Percentiles rank a stretch among this genome's conserved stretches.
phyloP scores from a whole-genome alignment of 208 protist species.

The Trypanosoma mega region DNA sequence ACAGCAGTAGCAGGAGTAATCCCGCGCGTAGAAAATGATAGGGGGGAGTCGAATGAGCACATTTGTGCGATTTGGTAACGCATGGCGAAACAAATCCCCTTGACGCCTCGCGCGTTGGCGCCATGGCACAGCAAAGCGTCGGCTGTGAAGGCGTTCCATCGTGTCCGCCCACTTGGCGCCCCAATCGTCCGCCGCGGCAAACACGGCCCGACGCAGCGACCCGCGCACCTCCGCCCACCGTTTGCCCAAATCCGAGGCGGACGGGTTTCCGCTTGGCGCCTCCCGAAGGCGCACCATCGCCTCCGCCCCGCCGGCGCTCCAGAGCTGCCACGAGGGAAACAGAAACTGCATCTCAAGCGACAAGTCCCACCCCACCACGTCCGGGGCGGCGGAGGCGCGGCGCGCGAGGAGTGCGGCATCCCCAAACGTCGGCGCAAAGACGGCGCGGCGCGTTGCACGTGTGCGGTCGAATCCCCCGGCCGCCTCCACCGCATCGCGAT shows the following conservation, averaged over 20 bases:
- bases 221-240: no score
- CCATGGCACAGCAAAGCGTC: conserved; percentile 17
- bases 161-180: background rate
- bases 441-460: no score
- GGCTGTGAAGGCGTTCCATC: conserved; percentile 13
- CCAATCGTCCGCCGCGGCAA: conserved; percentile 10
- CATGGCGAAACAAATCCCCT: no score
- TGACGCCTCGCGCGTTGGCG: background rate
- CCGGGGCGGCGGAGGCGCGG: background rate
- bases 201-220: background rate
- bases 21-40: conserved; percentile 26
- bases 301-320: conserved; percentile 12
- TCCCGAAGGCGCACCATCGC: no score
- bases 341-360: conserved; percentile 8
- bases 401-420: background rate
- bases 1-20: conserved; percentile 29
- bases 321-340: conserved; percentile 9
- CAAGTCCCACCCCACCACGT: conserved; percentile 13
- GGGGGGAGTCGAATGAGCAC: conserved; percentile 11
- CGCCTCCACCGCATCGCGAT: conserved; percentile 8
- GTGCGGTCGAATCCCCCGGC: background rate
- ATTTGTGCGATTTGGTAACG: no score
- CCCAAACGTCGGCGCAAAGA: no score
- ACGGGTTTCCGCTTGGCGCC: background rate
- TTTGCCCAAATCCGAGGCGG: no score